These are phyloP conservation scores for Echinosophora koreensis DNA, from an alignment of 306 rosid species.

Conservation along the genomic window DNA sequence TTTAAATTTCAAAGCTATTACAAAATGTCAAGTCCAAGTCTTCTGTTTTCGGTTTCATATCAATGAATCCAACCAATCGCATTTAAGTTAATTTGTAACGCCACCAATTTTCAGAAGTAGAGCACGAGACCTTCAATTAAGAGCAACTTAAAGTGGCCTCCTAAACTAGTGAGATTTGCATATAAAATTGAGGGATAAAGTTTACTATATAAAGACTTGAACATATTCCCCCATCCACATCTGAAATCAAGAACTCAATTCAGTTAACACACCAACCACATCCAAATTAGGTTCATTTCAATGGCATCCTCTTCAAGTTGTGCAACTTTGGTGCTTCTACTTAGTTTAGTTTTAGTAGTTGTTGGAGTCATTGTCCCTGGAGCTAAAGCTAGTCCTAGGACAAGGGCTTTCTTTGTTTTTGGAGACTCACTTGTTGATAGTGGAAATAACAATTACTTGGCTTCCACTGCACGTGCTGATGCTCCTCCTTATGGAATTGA, in stretches of 20 bases:
- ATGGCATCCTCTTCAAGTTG: slow-evolving; percentile 36
- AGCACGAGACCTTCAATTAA: slow-evolving; percentile 29
- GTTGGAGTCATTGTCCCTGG: slow-evolving; percentile 25
- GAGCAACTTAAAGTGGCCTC: slow-evolving; percentile 45
- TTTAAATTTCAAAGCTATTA: background rate
- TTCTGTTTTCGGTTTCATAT: background rate
- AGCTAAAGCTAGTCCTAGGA: slow-evolving; percentile 42
- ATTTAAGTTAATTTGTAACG: slow-evolving; percentile 28
- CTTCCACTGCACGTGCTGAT: slow-evolving; percentile 67
- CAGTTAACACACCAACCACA: background rate
- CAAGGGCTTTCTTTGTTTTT: slow-evolving; percentile 69
- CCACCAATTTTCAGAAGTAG: slow-evolving; percentile 36
- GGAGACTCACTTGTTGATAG: slow-evolving; percentile 76
- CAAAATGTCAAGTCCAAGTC: background rate
- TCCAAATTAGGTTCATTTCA: background rate
- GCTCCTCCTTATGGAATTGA: slow-evolving; percentile 76
- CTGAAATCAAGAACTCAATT: background rate
- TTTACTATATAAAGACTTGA: slow-evolving; percentile 17
- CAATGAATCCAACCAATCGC: background rate
- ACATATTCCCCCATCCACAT: background rate
- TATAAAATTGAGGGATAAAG: background rate
- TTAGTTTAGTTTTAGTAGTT: slow-evolving; percentile 24
- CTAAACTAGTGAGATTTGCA: slow-evolving; percentile 29
- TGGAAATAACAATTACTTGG: slow-evolving; percentile 72
- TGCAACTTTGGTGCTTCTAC: background rate